Evolutionary conservation across 2,329 filamentous ascomycete species (phyloP), one percentile per base, ranked within the genome.

Genomic region (Fusarium annulatum): DNA sequence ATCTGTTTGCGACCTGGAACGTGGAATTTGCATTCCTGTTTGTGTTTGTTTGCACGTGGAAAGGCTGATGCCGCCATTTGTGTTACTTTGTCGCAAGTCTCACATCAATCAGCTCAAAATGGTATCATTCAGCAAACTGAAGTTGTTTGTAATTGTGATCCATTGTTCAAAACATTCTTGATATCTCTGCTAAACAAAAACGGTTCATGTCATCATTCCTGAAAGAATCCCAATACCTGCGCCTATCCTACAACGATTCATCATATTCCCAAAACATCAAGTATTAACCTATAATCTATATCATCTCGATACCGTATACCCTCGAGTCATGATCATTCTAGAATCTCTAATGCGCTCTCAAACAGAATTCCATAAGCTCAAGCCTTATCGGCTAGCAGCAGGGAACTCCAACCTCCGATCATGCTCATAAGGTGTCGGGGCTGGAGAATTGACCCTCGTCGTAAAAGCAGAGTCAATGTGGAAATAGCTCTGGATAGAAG

Each of bases 391-490:
- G 51, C 53, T 74, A 9, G 28, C 12, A 60, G 59, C 34, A 6
- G 66, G 9, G 19, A 49, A 62, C 63, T 78, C 78, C 21, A 80
- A 58, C 39, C 73, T 71, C 59, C 78, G 81, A 30, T 79, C 75
- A 42, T 73, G 71, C 51, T 81, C 80, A 11, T 77, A 61, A 2
- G 80, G 80, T 2, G 80, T 81, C 8, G 79, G 72, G 18, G 76
- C 75, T 9, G 80, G 80, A n/a, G 80, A 81, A 52, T 76, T 79
- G 45, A 78, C 72, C 28, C 73, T 58, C 9, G 79, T 79, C 39
- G 79, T 77, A 51, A 77, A 74, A 8, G 69, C 66, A 39, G 79
- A 80, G 46, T 79, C 78, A 21, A 79, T 78, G 61, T 76, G 78
- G 33, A 80, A 76, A 53, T 79, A 77, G 7, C 76, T 75, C 56